Evolutionary conservation across 306 rosid species (phyloP).

Genomic region (Prunus mira): DNA sequence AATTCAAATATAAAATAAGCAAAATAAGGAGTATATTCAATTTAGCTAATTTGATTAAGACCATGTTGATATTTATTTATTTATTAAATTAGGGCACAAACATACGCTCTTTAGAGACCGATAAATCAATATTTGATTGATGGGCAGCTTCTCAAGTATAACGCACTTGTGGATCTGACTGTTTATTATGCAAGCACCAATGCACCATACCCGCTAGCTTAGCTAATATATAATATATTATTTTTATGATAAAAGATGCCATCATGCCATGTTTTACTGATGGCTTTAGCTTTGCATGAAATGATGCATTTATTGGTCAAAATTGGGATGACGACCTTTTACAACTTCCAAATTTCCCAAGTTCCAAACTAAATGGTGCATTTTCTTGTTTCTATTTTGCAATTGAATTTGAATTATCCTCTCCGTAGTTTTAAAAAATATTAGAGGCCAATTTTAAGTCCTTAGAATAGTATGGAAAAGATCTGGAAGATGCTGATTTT

Average conservation of each 20-base stretch:
- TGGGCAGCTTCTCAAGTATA: neutral
- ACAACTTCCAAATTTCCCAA: neutral
- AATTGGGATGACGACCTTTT: neutral
- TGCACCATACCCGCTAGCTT: too few relatives aligned
- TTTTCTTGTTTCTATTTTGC: too few relatives aligned
- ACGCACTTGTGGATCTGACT: neutral
- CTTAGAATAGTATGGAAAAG: neutral
- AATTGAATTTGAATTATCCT: fast-evolving
- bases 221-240: too few relatives aligned
- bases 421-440: fast-evolving
- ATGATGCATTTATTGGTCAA: neutral
- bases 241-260: neutral
- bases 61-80: too few relatives aligned
- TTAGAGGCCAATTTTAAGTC: too few relatives aligned
- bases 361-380: too few relatives aligned
- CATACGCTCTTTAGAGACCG: neutral
- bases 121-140: neutral
- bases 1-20: too few relatives aligned
- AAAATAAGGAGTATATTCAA: fast-evolving
- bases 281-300: neutral
- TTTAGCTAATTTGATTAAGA: too few relatives aligned
- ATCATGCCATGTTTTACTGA: neutral
- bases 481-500: neutral
- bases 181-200: neutral
- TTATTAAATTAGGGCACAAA: neutral